Percentiles rank a stretch among this genome's conserved stretches.
These are phyloP conservation scores for Pistacia integerrima DNA, from an alignment of 345 rosid genomes.

Conservation along the genomic window DNA sequence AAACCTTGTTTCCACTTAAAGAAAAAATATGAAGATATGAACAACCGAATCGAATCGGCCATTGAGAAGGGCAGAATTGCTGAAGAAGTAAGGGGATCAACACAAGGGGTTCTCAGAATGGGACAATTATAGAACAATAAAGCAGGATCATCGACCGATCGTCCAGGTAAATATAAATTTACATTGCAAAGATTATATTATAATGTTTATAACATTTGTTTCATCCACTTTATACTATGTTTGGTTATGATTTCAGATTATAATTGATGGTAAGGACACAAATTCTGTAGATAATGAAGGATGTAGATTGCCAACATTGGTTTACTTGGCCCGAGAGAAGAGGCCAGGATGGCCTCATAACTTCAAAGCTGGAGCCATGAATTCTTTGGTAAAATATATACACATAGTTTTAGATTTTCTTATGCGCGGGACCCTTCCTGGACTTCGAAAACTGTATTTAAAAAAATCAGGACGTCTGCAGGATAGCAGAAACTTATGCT, in stretches of 20 bases:
- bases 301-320: slow-evolving; percentile 55
- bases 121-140: slow-evolving; percentile 10
- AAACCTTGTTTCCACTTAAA: neutral
- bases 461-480: too few relatives aligned
- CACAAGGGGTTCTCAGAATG: slow-evolving; percentile 42
- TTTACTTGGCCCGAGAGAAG: slow-evolving; percentile 81
- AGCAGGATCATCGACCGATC: slow-evolving; percentile 34
- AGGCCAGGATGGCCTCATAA: slow-evolving; percentile 63
- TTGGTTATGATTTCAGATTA: slow-evolving; percentile 33
- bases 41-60: slow-evolving; percentile 24
- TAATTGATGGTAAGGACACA: slow-evolving; percentile 52
- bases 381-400: slow-evolving; percentile 50
- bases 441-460: too few relatives aligned
- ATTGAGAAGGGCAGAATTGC: slow-evolving; percentile 19
- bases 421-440: too few relatives aligned
- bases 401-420: too few relatives aligned
- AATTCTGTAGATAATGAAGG: slow-evolving; percentile 35
- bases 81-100: slow-evolving; percentile 19
- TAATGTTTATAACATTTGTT: too few relatives aligned
- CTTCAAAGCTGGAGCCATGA: slow-evolving; percentile 90
- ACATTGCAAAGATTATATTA: too few relatives aligned
- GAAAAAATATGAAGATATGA: slow-evolving; percentile 33
- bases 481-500: too few relatives aligned
- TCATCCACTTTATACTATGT: too few relatives aligned
- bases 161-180: slow-evolving; percentile 21